phyloP scores from a whole-genome alignment of 208 protist genomes.

The Leishmania braziliensis region DNA sequence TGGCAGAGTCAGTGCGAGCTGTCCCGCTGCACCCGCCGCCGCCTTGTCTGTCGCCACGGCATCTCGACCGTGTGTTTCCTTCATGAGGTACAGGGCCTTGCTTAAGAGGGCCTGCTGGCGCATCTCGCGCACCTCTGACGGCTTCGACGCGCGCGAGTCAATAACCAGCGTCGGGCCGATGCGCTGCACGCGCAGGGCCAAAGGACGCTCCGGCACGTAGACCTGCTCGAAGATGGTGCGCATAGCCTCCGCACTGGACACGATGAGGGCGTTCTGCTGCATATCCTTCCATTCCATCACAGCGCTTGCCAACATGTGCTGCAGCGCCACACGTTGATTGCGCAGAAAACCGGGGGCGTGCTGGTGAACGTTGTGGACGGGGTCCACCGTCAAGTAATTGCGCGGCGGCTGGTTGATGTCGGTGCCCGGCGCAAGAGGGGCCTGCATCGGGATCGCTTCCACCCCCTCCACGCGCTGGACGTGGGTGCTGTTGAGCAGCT shows the following conservation, averaged over 20 bases:
- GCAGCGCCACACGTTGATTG: slow-evolving; percentile 58
- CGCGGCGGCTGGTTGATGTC: slow-evolving; percentile 70
- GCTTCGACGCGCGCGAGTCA: slow-evolving; percentile 45
- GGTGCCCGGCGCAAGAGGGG: slow-evolving; percentile 56
- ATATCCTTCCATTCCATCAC: slow-evolving; percentile 62
- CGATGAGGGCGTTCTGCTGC: slow-evolving; percentile 52
- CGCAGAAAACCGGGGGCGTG: slow-evolving; percentile 79
- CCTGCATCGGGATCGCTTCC: slow-evolving; percentile 57
- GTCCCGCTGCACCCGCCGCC: neutral
- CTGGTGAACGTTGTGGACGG: slow-evolving; percentile 73
- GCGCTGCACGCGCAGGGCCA: slow-evolving; percentile 64
- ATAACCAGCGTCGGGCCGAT: slow-evolving; percentile 76
- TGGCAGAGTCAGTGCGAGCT: slow-evolving; percentile 23
- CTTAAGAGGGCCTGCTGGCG: slow-evolving; percentile 65
- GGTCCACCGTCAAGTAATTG: slow-evolving; percentile 78
- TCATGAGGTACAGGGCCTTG: slow-evolving; percentile 82
- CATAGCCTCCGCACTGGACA: slow-evolving; percentile 78
- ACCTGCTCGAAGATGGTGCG: slow-evolving; percentile 67
- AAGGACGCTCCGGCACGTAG: slow-evolving; percentile 46
- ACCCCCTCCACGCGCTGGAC: slow-evolving; percentile 69
- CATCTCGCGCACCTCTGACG: slow-evolving; percentile 51
- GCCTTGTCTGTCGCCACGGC: neutral
- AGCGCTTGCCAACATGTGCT: slow-evolving; percentile 58
- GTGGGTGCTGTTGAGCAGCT: slow-evolving; percentile 48
- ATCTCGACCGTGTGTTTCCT: slow-evolving; percentile 32